A percentile compares a stretch with the other conserved stretches of the same genome.
phyloP scores from a whole-genome alignment of 2,329 filamentous ascomycete species.

The Nakataea oryzae region DNA sequence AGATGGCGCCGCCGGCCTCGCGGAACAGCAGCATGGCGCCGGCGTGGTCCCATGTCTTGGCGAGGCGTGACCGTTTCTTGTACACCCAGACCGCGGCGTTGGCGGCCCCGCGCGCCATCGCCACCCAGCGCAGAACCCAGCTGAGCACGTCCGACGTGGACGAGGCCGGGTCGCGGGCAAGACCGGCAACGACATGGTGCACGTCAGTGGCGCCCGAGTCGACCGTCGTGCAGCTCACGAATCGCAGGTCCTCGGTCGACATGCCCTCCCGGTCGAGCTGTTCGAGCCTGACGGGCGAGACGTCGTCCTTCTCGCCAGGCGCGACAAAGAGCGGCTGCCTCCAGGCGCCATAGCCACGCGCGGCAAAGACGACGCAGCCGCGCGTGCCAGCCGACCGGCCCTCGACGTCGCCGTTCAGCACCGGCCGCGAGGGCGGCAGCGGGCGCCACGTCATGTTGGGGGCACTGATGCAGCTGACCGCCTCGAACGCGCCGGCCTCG shows the following conservation, averaged over 20 bases:
- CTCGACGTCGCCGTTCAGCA: constrained; percentile 33
- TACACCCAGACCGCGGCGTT: constrained; percentile 49
- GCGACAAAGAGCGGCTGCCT: constrained; percentile 26
- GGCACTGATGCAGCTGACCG: constrained; percentile 37
- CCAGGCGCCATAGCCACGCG: constrained; percentile 35
- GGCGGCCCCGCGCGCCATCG: constrained; percentile 38
- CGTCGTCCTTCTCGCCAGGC: background rate
- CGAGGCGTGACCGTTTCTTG: constrained; percentile 31
- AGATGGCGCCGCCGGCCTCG: constrained; percentile 44
- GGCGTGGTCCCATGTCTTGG: constrained; percentile 50
- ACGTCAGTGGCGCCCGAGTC: constrained; percentile 37
- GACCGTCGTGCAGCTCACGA: constrained; percentile 35
- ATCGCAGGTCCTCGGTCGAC: constrained; percentile 19
- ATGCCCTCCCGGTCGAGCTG: background rate
- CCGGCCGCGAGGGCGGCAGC: constrained; percentile 14
- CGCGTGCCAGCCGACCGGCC: constrained; percentile 12
- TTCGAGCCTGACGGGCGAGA: background rate
- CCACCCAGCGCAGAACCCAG: constrained; percentile 47
- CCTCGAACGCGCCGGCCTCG: constrained; percentile 33
- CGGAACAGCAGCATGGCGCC: constrained; percentile 49
- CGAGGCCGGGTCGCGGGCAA: constrained; percentile 27
- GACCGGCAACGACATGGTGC: constrained; percentile 30
- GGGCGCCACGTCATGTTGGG: constrained; percentile 27
- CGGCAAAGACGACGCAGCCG: constrained; percentile 41
- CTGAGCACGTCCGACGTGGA: constrained; percentile 42